phyloP scores from a whole-genome alignment of 164 flowering plant species.

The Euptelea pleiosperma region DNA sequence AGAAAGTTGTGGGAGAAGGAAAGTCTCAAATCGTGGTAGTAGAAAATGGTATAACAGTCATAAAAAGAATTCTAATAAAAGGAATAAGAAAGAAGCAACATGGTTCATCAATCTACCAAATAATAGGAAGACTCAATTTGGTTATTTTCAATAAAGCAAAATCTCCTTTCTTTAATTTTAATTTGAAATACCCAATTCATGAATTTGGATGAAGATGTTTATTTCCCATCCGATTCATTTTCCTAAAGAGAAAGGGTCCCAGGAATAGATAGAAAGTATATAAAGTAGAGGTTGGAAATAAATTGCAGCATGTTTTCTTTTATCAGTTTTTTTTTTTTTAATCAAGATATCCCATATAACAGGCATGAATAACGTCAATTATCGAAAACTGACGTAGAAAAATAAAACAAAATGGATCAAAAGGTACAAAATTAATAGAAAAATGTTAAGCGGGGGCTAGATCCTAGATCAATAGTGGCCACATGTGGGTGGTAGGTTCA shows the following conservation, averaged over 20 bases:
- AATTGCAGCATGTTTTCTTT: slow-evolving; percentile 16
- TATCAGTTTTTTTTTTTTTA: neutral
- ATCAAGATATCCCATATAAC: no score
- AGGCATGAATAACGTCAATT: no score
- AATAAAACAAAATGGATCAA: no score
- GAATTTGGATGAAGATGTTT: slow-evolving; percentile 16
- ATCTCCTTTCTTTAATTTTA: neutral
- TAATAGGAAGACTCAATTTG: neutral
- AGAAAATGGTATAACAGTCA: no score
- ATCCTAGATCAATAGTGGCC: no score
- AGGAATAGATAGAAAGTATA: slow-evolving; percentile 24
- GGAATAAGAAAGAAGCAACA: neutral
- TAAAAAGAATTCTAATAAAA: neutral
- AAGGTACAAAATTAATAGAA: no score
- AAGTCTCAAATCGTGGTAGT: no score
- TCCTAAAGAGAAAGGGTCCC: slow-evolving; percentile 27
- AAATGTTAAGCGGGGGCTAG: no score
- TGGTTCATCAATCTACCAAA: neutral
- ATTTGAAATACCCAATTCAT: slow-evolving; percentile 6
- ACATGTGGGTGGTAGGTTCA: no score
- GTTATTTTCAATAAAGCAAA: neutral
- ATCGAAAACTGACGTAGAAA: no score
- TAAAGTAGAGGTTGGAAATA: slow-evolving; percentile 24
- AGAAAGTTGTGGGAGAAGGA: no score
- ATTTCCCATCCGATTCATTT: slow-evolving; percentile 23